Percentiles rank a stretch among this genome's conserved stretches.
phyloP scores from a whole-genome alignment of 2,329 filamentous ascomycete genomes.

The Xylaria hypoxylon region DNA sequence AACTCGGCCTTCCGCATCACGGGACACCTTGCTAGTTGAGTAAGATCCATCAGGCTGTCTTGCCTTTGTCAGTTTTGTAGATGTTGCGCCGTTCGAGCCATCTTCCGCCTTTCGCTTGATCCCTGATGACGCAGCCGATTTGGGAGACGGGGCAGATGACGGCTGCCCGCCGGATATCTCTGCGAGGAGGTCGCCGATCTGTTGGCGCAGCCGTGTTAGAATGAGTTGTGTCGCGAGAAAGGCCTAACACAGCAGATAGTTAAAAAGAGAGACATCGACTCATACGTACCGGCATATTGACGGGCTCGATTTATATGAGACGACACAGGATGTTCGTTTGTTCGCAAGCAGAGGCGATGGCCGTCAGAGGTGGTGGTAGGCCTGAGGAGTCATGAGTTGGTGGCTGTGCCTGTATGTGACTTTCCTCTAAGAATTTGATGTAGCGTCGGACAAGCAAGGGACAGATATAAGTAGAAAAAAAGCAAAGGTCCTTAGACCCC shows the following conservation, averaged over 20 bases:
- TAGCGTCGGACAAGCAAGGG: slow-evolving; percentile 8
- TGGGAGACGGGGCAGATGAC: slow-evolving; percentile 50
- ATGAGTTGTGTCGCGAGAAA: slow-evolving; percentile 20
- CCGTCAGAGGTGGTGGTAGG: slow-evolving; percentile 43
- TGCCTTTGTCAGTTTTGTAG: slow-evolving; percentile 47
- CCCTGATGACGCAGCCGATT: slow-evolving; percentile 48
- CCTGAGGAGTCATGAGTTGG: slow-evolving; percentile 49
- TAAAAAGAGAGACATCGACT: neutral
- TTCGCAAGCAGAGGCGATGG: slow-evolving; percentile 39
- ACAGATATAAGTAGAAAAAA: slow-evolving; percentile 8
- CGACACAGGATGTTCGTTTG: slow-evolving; percentile 34
- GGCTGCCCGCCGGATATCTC: slow-evolving; percentile 69
- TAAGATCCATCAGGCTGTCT: slow-evolving; percentile 47
- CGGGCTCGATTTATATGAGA: slow-evolving; percentile 32
- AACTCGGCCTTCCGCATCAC: slow-evolving; percentile 43
- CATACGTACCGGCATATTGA: slow-evolving; percentile 55
- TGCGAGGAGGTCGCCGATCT: slow-evolving; percentile 70
- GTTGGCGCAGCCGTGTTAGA: slow-evolving; percentile 38
- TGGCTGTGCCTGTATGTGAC: slow-evolving; percentile 44
- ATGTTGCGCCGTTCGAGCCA: slow-evolving; percentile 51
- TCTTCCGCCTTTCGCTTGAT: slow-evolving; percentile 70
- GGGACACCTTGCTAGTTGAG: slow-evolving; percentile 46
- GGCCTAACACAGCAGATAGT: slow-evolving; percentile 7
- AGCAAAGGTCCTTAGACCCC: neutral
- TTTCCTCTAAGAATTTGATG: slow-evolving; percentile 18